Evolutionary conservation across 1,284 basidiomycete genomes (phyloP), one percentile per base, ranked within the genome.

Genomic region (Ceratobasidium sp.): DNA sequence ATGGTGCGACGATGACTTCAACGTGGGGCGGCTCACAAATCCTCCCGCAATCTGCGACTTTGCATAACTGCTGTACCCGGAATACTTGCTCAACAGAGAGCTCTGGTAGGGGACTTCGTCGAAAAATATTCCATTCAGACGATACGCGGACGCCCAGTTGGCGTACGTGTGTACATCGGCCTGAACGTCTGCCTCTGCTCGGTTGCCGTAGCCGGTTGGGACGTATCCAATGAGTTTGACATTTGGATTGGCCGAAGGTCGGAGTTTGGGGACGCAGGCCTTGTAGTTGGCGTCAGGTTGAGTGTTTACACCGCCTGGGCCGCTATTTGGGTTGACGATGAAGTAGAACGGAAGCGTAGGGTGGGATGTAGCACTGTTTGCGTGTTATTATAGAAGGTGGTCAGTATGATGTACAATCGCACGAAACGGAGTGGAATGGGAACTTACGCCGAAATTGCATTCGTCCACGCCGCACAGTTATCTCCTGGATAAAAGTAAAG

Each of bases 191-290:
- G 81, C 71, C 33, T 71, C 50, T 42, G 79, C 28, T n/a, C 80
- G 78, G n/a, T 59, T 23, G 26, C 83, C 84, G 48, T 80, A 81
- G 28, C 77, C 68, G 7, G 85, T 86, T 3, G 57, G 69, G 6
- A 87, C 85, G 67, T 87, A 87, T 20, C 85, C 85, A 3, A 86
- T 68, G 10, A 85, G 78, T 62, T 83, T 82, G 78, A 84, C 84
- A 74, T 85, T 87, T 1, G 81, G 78, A 10, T 80, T 79, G 33
- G 44, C 59, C 9, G 69, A 42, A 23, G 69, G 56, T 38, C 76
- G 77, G 48, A 85, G 79, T 42, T 79, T 77, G 38, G 84, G 80
- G 23, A 85, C 80, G 75, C 85, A 86, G 3, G 81, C 77, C 77
- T 85, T 84, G 79, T 83, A 86, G 77, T 80, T 82, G 4, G 81